Evolutionary conservation across 805 yeast genomes (phyloP).

Genomic region (Schizosaccharomyces octosporus): DNA sequence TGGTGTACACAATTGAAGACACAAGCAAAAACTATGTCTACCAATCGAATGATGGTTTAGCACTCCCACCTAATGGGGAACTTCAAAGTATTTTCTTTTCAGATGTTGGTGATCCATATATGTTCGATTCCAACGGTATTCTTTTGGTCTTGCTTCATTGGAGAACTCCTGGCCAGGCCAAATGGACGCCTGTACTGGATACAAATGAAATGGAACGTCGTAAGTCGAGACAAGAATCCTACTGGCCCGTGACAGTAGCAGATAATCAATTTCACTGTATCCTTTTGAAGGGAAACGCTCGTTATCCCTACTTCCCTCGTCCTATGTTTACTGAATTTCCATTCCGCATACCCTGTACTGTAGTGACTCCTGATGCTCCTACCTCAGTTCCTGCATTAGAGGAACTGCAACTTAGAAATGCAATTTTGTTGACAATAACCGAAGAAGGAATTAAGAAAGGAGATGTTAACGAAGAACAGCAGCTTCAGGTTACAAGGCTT

Average conservation of each 20-base stretch:
- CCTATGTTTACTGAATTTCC: constrained; percentile 64
- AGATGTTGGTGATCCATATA: constrained; percentile 70
- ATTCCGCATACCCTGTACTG: constrained; percentile 29
- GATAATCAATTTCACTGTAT: constrained; percentile 45
- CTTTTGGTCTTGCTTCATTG: constrained; percentile 50
- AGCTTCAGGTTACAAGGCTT: constrained; percentile 14
- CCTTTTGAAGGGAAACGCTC: constrained; percentile 30
- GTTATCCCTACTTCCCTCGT: constrained; percentile 61
- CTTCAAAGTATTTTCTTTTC: constrained; percentile 62
- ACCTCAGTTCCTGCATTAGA: constrained; percentile 5
- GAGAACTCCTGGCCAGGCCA: constrained; percentile 51
- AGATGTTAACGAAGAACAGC: constrained; percentile 15
- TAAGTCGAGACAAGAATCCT: constrained; percentile 32
- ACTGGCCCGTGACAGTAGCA: constrained; percentile 72
- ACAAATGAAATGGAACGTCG: constrained; percentile 21
- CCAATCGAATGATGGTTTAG: constrained; percentile 14
- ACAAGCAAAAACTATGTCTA: constrained; percentile 18
- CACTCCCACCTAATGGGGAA: constrained; percentile 14
- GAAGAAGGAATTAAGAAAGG: constrained; percentile 12
- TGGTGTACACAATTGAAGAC: constrained; percentile 26
- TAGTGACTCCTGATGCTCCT: constrained; percentile 3
- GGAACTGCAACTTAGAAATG: constrained; percentile 7
- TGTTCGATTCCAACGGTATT: constrained; percentile 56
- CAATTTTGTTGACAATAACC: constrained; percentile 5
- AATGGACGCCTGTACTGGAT: constrained; percentile 71